These are phyloP conservation scores for Inonotus obliquus DNA, from an alignment of 1,284 basidiomycete species.

Conservation along the genomic window DNA sequence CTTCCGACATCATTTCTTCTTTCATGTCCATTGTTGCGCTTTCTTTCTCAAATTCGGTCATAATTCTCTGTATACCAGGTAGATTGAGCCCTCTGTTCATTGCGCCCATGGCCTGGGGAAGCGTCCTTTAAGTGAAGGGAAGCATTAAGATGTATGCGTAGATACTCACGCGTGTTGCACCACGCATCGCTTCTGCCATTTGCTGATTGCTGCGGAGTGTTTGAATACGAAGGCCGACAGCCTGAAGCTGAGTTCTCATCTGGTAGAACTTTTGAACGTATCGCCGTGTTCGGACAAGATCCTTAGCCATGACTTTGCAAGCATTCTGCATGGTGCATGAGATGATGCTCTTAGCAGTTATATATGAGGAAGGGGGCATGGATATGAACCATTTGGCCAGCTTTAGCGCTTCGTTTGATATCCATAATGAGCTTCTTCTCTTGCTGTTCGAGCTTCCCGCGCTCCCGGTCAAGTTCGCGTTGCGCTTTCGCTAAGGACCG, in stretches of 20 bases:
- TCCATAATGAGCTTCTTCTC: conserved; percentile 92
- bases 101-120: conserved; percentile 85
- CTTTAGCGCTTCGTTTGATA: conserved; percentile 95
- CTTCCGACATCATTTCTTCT: conserved; percentile 99
- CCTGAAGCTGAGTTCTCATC: conserved; percentile 98
- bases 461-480: conserved; percentile 94
- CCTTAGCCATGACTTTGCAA: conserved; percentile 99
- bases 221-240: conserved; percentile 94
- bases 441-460: conserved; percentile 90
- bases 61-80: conserved; percentile 91
- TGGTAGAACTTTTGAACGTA: conserved; percentile 99
- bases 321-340: conserved; percentile 68
- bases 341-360: not conserved
- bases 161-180: conserved; percentile 81
- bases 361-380: not conserved
- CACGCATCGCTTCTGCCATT: conserved; percentile 99
- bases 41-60: conserved; percentile 98
- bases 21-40: conserved; percentile 99
- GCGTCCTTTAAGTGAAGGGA: not conserved
- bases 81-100: conserved; percentile 98
- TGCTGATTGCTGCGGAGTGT: conserved; percentile 95
- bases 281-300: conserved; percentile 91
- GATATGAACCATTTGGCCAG: conserved; percentile 81
- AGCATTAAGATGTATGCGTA: conserved; percentile 11
- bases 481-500: conserved; percentile 94